These are phyloP conservation scores for Boletales sp. DNA, from an alignment of 768 basidiomycete genomes.

Conservation along the genomic window DNA sequence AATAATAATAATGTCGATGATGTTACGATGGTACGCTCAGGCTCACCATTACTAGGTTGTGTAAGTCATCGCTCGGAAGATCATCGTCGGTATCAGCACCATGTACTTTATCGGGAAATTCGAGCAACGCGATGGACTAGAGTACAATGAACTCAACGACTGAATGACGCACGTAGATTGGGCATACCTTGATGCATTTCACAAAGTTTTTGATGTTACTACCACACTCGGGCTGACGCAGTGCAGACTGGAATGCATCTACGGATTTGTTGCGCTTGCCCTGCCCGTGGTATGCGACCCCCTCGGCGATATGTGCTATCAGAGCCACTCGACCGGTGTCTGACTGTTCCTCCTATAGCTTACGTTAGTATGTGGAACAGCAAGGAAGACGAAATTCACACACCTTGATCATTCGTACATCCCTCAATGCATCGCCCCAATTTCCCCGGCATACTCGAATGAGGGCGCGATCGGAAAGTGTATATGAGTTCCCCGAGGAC, in stretches of 20 bases:
- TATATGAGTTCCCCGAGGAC: not conserved
- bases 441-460: slow-evolving; percentile 7
- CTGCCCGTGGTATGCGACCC: not conserved
- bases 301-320: slow-evolving; percentile 7
- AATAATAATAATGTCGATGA: not conserved
- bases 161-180: not conserved
- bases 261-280: not conserved
- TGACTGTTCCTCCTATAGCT: not conserved
- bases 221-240: not conserved
- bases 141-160: not conserved
- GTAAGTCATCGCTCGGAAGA: not conserved
- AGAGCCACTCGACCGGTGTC: not conserved
- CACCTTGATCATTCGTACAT: slow-evolving; percentile 2
- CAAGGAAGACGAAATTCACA: not conserved
- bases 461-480: slow-evolving; percentile 13
- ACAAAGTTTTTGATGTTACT: not conserved
- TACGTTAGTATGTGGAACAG: not conserved
- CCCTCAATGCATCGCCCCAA: slow-evolving; percentile 4
- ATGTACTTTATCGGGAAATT: not conserved
- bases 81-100: not conserved
- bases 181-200: slow-evolving; percentile 7
- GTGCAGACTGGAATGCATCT: not conserved
- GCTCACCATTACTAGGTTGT: not conserved
- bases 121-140: slow-evolving; percentile 7
- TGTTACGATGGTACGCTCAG: too few relatives aligned